These are phyloP conservation scores for Colletotrichum noveboracense DNA, from an alignment of 2,329 filamentous ascomycete genomes.

Conservation along the genomic window DNA sequence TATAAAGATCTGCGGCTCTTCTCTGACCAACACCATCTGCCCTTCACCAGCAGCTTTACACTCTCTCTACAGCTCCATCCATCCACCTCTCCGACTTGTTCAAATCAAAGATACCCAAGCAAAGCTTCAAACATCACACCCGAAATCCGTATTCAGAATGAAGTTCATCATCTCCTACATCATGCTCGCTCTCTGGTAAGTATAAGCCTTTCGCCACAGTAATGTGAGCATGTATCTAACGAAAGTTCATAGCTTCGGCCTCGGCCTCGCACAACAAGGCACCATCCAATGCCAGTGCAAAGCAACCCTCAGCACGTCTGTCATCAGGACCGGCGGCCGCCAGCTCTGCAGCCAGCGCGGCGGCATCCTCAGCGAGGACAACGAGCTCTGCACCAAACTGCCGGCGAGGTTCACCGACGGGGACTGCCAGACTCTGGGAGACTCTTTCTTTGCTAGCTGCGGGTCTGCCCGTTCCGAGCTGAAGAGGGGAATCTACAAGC, in stretches of 20 bases:
- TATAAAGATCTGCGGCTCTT: background rate
- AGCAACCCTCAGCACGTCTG: background rate
- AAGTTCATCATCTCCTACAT: slow-evolving; percentile 1
- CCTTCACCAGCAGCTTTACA: background rate
- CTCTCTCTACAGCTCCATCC: background rate
- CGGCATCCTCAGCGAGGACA: slow-evolving; percentile 6
- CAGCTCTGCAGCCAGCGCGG: slow-evolving; percentile 4
- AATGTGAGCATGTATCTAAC: background rate
- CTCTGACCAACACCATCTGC: background rate
- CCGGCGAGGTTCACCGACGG: slow-evolving; percentile 5
- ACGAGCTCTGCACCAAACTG: slow-evolving; percentile 7
- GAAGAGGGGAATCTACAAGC: slow-evolving; percentile 17
- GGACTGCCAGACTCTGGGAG: slow-evolving; percentile 10
- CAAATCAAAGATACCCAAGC: background rate
- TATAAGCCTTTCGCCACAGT: background rate
- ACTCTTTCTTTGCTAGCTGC: slow-evolving; percentile 12
- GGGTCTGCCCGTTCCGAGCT: slow-evolving; percentile 6
- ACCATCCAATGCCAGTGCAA: slow-evolving; percentile 13
- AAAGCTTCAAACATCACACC: background rate
- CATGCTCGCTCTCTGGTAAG: slow-evolving; percentile 4
- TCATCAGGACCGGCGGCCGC: background rate
- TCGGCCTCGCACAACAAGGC: slow-evolving; percentile 12
- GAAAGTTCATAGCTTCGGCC: background rate
- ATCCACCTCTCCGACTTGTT: background rate
- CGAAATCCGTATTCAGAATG: background rate